These are phyloP conservation scores for Magnusiomyces suaveolens DNA, from an alignment of 1,139 yeast species.

Conservation along the genomic window DNA sequence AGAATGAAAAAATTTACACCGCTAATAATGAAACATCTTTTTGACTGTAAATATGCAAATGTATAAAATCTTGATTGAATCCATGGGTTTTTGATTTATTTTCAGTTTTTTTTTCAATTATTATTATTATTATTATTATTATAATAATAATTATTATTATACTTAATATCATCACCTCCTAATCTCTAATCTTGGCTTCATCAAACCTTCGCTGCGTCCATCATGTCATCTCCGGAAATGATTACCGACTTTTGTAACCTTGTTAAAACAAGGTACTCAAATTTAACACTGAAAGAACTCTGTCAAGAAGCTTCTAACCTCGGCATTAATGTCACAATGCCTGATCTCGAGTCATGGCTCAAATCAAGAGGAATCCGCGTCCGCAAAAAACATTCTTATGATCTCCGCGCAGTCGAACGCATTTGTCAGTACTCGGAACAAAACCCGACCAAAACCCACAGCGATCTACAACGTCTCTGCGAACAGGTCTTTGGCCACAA, in stretches of 20 bases:
- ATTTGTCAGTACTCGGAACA: background rate
- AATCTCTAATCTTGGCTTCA: background rate
- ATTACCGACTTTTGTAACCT: background rate
- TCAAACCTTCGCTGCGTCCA: too few relatives aligned
- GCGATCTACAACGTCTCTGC: background rate
- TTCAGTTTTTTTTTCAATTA: background rate
- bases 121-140: too few relatives aligned
- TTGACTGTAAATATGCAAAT: too few relatives aligned
- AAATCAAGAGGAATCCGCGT: background rate
- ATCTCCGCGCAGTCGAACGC: background rate
- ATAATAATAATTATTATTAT: too few relatives aligned
- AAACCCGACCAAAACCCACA: background rate
- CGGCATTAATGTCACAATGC: background rate
- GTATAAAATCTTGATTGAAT: background rate
- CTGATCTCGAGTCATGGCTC: background rate
- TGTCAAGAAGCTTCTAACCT: background rate
- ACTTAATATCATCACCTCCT: too few relatives aligned
- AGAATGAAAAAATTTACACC: too few relatives aligned
- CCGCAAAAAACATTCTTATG: slow-evolving; percentile 1
- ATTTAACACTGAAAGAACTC: background rate
- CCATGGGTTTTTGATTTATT: background rate
- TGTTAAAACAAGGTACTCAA: background rate
- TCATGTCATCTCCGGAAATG: background rate
- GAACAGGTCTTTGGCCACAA: background rate
- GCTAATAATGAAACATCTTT: too few relatives aligned